Base-by-base conservation (phyloP, 148 eudicot species). In the Rhododendron ferrugineum region DNA sequence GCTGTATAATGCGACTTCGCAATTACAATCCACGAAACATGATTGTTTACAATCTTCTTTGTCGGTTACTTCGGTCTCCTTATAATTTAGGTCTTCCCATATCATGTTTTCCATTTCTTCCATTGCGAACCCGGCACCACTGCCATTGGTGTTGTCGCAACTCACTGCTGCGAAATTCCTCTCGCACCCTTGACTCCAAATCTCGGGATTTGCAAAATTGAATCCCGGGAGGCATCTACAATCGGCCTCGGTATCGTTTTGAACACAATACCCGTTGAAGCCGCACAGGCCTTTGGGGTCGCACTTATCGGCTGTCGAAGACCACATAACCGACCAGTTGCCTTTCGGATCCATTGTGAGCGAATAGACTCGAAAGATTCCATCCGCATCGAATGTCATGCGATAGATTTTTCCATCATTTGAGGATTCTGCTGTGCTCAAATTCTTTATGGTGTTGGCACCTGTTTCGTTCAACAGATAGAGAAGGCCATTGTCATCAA, bases 151-250 rank as follows among this genome's bases (percentile, higher is more conserved):
- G 28, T 6, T 13, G 32, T 68, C 49, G 62, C 92, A 89, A 22
- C 80, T 82, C 11, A 81, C 79, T 7, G 30, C 84, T 0, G 78
- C 37, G 49, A 81, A 88, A 70, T 78, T 85, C 34, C 88, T 88
- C 62, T 34, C 32, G 18, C 91, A 89, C 37, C 91, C 91, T 11
- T 80, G 77, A 14, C 44, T 75, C 86, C 89, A 47, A 23, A 83
- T 85, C 2, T 52, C 75, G 14, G 78, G 44, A 66, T 75, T 72
- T 14, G 87, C 87, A 49, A 42, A 75, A 68, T 70, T 82, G 14
- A 90, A 90, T 30, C 90, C 88, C 1, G 92, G 92, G 36, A 86
- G 83, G 82, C 92, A 90, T 26, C 1, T 36, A 5, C 47, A 44
- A 1, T 44, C 2, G 11, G 47, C 47, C 47, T 44, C 0, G 11